These are phyloP conservation scores for Pseudogymnoascus sp. DNA, from an alignment of 2,329 filamentous ascomycete species.

Conservation along the genomic window DNA sequence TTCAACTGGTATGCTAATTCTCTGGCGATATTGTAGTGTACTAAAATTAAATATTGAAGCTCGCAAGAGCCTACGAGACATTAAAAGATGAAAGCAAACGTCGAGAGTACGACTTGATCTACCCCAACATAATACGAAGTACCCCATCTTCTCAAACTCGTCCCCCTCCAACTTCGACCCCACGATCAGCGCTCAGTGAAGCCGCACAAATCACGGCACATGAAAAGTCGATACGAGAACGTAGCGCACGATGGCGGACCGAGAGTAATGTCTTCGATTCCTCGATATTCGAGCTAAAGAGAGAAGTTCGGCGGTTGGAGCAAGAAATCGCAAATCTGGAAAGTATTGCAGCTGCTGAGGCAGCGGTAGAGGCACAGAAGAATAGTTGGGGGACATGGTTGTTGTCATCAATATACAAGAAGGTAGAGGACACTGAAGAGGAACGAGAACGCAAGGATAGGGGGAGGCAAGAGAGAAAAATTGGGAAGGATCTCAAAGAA, in stretches of 20 bases:
- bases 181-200: slow-evolving; percentile 15
- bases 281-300: slow-evolving; percentile 16
- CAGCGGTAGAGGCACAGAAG: slow-evolving; percentile 23
- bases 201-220: slow-evolving; percentile 23
- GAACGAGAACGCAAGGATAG: slow-evolving; percentile 27
- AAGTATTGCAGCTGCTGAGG: slow-evolving; percentile 23
- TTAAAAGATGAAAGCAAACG: slow-evolving; percentile 27
- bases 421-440: slow-evolving; percentile 24
- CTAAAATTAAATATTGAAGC: slow-evolving; percentile 19
- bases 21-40: background rate
- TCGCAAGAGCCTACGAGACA: slow-evolving; percentile 30
- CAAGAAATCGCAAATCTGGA: slow-evolving; percentile 24
- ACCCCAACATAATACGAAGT: slow-evolving; percentile 16
- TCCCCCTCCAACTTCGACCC: background rate
- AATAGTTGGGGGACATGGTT: slow-evolving; percentile 28
- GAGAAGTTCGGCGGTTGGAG: slow-evolving; percentile 20
- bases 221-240: slow-evolving; percentile 25
- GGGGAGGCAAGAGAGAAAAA: slow-evolving; percentile 25
- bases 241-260: slow-evolving; percentile 22
- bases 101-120: slow-evolving; percentile 27
- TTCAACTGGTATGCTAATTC: slow-evolving; percentile 27
- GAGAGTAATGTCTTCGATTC: slow-evolving; percentile 20
- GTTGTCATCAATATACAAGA: slow-evolving; percentile 25
- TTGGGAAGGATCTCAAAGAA: slow-evolving; percentile 29
- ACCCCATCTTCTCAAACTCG: background rate